These are phyloP conservation scores for Podospora conica DNA, from an alignment of 495 filamentous ascomycete genomes.

Conservation along the genomic window DNA sequence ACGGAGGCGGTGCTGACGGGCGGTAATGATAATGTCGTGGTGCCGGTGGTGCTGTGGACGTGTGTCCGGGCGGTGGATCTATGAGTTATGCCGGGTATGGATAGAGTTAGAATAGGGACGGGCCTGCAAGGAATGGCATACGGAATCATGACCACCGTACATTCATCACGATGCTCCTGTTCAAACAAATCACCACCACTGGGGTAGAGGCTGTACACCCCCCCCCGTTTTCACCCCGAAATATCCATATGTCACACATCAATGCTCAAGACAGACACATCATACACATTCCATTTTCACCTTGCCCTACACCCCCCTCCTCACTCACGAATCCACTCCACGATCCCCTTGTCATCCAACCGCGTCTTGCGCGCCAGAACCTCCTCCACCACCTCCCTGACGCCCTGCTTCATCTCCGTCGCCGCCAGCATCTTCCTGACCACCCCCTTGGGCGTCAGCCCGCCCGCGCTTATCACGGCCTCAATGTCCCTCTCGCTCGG, in stretches of 20 bases:
- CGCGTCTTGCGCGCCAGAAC: constrained; percentile 48
- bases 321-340: constrained; percentile 36
- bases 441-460: constrained; percentile 35
- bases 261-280: not conserved
- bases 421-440: constrained; percentile 42
- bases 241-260: not conserved
- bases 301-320: not conserved
- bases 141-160: not conserved
- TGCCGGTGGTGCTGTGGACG: constrained; percentile 91
- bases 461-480: constrained; percentile 40
- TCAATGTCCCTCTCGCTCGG: constrained; percentile 69
- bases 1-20: constrained; percentile 94
- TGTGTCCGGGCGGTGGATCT: constrained; percentile 66
- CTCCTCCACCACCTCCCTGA: constrained; percentile 52
- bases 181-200: not conserved
- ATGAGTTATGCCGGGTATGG: constrained; percentile 1
- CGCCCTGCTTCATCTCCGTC: constrained; percentile 48
- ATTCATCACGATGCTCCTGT: not conserved
- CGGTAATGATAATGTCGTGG: constrained; percentile 97
- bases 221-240: not conserved
- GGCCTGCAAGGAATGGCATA: not conserved
- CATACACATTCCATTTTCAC: not conserved
- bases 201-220: no score
- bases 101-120: not conserved
- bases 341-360: constrained; percentile 24